These are phyloP conservation scores for Russula dissimulans DNA, from an alignment of 768 basidiomycete genomes.

Conservation along the genomic window DNA sequence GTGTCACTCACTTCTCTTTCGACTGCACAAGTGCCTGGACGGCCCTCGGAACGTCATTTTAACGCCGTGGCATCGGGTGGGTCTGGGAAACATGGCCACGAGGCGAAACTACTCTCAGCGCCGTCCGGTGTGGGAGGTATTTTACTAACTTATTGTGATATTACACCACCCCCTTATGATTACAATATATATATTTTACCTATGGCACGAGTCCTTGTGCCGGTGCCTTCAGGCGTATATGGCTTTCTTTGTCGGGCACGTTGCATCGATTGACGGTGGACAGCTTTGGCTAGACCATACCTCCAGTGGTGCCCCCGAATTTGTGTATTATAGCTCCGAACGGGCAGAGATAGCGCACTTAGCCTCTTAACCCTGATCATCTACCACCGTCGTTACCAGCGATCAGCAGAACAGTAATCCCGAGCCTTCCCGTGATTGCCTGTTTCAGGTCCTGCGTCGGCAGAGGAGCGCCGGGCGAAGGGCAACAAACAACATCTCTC, in stretches of 20 bases:
- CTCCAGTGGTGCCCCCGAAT: not conserved
- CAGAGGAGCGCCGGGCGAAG: not conserved
- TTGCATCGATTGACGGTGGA: conserved; percentile 11
- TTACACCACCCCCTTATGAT: not conserved
- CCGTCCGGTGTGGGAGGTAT: not conserved
- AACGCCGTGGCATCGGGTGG: not conserved
- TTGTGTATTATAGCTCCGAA: not conserved
- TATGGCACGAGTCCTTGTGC: not conserved
- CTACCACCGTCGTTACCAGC: not conserved
- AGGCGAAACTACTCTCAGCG: not conserved
- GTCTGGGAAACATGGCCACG: not conserved
- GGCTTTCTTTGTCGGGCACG: not conserved
- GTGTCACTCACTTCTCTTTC: not conserved
- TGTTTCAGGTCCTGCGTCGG: not conserved
- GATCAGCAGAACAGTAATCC: not conserved
- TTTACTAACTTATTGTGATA: not conserved
- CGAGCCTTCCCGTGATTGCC: conserved; percentile 1
- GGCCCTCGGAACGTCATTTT: not conserved
- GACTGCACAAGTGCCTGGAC: not conserved
- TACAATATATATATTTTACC: conserved; percentile 1
- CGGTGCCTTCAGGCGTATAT: conserved; percentile 4
- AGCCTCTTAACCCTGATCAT: not conserved
- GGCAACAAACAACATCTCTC: not conserved
- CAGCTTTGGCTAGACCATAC: not conserved
- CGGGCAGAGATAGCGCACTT: not conserved